Evolutionary conservation across 257 asterid species (phyloP), one percentile per base, ranked within the genome.

Genomic region (Echium plantagineum): DNA sequence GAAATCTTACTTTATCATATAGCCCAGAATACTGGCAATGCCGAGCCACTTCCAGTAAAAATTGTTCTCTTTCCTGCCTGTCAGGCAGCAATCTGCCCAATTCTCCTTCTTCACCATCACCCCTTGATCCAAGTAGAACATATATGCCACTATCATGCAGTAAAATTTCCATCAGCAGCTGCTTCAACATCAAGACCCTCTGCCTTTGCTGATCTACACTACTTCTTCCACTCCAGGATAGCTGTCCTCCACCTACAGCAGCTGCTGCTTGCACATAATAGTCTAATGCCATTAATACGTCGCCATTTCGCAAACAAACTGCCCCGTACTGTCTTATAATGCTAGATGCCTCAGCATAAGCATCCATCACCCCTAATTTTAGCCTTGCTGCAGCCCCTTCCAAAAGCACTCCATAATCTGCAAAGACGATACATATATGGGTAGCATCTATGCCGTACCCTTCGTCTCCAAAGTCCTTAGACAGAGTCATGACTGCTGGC

Each of bases 181-280:
- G 94, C 75, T 81, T 89, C 69, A 93, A 53, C 95, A 89, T 84
- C 78, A 81, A 72, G 55, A 65, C 78, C 77, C 77, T 91, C 79
- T 84, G 96, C 69, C 96, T 82, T 66, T 84, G 94, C 77, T 88
- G 96, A 77, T 88, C 95, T 59, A 70, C 74, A 55, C 72, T 86
- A 77, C 87, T 80, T 80, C 89, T 82, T 49, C 96, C 95, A 60
- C 77, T 78, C 96, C 94, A 88, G 38, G 98, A 91, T 81, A 82
- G 68, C 60, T 79, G 85, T 51, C 98, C 98, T 63, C 97, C 98
- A 57, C 94, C 98, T 61, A 84, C 85, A 51, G 95, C 87, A 53
- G 98, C 96, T 60, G 96, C 94, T 71, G 98, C 95, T 75, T 91
- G 94, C 48, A 75, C 96, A 77, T 84, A 93, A 75, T 93, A 93